A percentile compares a stretch with the other conserved stretches of the same genome.
Conservation (phyloP, 495 filamentous ascomycete genomes). For the Viridothelium virens region DNA sequence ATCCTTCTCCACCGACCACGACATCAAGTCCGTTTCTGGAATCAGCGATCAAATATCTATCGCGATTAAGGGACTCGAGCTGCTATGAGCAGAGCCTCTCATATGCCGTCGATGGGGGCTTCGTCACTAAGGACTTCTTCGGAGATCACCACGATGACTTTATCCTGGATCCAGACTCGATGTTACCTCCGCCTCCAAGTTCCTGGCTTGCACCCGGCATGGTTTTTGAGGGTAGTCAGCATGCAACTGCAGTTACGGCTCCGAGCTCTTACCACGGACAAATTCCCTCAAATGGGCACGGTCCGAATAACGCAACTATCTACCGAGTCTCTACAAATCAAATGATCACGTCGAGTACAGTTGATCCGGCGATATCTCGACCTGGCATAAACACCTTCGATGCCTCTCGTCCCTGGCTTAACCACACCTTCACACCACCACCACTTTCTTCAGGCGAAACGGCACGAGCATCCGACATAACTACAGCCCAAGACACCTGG, state of each 20-base stretch:
- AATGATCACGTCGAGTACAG: conserved; percentile 21
- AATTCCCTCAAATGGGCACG: conserved; percentile 1
- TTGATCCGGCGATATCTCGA: conserved; percentile 19
- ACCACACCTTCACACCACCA: conserved; percentile 22
- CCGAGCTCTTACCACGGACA: conserved; percentile 17
- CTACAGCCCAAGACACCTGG: conserved; percentile 51
- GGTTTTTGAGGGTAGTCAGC: conserved; percentile 57
- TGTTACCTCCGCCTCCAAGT: conserved; percentile 49
- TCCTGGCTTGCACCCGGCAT: conserved; percentile 61
- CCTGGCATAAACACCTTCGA: conserved; percentile 22
- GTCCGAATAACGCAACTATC: conserved; percentile 19
- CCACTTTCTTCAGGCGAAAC: conserved; percentile 8
- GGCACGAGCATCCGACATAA: background rate
- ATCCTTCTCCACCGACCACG: conserved; percentile 13
- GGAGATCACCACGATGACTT: conserved; percentile 52
- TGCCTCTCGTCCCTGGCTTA: conserved; percentile 30
- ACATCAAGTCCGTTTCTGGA: conserved; percentile 43
- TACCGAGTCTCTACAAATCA: conserved; percentile 28
- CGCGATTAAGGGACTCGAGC: conserved; percentile 49
- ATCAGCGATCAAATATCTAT: conserved; percentile 58
- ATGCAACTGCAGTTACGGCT: conserved; percentile 30
- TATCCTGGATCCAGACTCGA: conserved; percentile 48
- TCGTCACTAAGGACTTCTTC: conserved; percentile 44
- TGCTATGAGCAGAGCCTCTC: conserved; percentile 50
- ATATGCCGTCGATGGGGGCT: conserved; percentile 41